A percentile compares a stretch with the other conserved stretches of the same genome.
These are phyloP conservation scores for Penicillium egyptiacum DNA, from an alignment of 495 filamentous ascomycete genomes.

Conservation along the genomic window DNA sequence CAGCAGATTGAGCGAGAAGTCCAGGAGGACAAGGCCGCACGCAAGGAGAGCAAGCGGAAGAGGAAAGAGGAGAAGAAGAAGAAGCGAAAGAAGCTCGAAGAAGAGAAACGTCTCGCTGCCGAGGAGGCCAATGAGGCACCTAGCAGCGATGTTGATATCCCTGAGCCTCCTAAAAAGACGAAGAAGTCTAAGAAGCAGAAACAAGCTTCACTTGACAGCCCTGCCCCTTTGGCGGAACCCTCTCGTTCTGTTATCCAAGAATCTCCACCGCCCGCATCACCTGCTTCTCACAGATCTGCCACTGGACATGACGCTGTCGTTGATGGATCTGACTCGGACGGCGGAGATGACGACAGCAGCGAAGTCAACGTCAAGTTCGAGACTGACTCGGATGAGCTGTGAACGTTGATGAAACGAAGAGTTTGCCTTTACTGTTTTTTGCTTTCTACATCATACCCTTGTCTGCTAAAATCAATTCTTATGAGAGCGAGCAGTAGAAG, in stretches of 20 bases:
- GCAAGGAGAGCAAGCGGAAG: constrained; percentile 4
- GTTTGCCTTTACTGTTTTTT: not conserved
- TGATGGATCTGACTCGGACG: not conserved
- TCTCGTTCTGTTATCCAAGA: not conserved
- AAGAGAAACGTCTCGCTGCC: constrained; percentile 10
- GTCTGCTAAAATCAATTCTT: not conserved
- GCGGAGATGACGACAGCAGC: not conserved
- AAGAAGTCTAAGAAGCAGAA: constrained; percentile 6
- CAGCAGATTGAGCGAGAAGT: constrained; percentile 1
- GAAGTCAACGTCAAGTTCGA: not conserved
- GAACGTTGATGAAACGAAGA: not conserved
- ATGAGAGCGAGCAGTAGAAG: not conserved
- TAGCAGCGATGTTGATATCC: not conserved
- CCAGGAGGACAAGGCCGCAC: not conserved
- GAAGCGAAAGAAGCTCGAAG: constrained; percentile 14
- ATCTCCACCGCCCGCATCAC: not conserved
- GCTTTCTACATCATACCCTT: constrained; percentile 1
- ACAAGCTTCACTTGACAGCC: not conserved
- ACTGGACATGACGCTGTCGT: not conserved
- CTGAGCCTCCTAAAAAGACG: not conserved
- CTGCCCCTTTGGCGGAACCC: not conserved
- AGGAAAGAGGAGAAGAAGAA: constrained; percentile 16
- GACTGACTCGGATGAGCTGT: not conserved
- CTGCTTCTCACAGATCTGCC: not conserved
- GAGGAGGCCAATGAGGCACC: not conserved